Conservation (phyloP, 108 stramenopile species). For the Cyclotella distinguenda region DNA sequence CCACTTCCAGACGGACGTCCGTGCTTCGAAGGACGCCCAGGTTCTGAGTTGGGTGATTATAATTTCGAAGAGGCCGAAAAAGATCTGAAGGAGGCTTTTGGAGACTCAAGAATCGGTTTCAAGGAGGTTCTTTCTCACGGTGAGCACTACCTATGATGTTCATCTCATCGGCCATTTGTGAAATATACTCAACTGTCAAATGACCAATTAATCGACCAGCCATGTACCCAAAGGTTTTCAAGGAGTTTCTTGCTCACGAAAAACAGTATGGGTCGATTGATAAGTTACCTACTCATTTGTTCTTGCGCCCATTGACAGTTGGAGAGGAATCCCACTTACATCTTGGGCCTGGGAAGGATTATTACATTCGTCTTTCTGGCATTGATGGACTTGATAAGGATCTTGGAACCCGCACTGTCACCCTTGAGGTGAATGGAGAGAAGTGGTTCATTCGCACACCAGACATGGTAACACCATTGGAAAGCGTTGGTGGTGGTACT, state of each 20-base stretch:
- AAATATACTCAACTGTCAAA: too few relatives aligned
- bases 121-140: slow-evolving; percentile 61
- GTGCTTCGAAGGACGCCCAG: slow-evolving; percentile 74
- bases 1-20: slow-evolving; percentile 54
- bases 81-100: slow-evolving; percentile 54
- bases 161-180: too few relatives aligned
- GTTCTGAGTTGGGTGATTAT: slow-evolving; percentile 63
- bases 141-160: too few relatives aligned
- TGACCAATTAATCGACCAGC: too few relatives aligned
- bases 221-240: slow-evolving; percentile 72
- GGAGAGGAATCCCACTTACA: slow-evolving; percentile 61
- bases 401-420: slow-evolving; percentile 49
- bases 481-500: slow-evolving; percentile 12
- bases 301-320: slow-evolving; percentile 58
- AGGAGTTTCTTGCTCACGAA: slow-evolving; percentile 51
- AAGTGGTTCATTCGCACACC: slow-evolving; percentile 43
- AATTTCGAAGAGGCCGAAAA: slow-evolving; percentile 65
- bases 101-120: slow-evolving; percentile 48
- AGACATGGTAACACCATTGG: slow-evolving; percentile 39
- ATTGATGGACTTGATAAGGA: slow-evolving; percentile 37
- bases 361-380: slow-evolving; percentile 48
- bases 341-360: slow-evolving; percentile 52
- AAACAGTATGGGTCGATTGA: slow-evolving; percentile 54
- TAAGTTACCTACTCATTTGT: slow-evolving; percentile 66
- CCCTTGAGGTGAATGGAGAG: slow-evolving; percentile 78